These are phyloP conservation scores for Ambrosiella cleistominuta DNA, from an alignment of 2,329 filamentous ascomycete species.

Conservation along the genomic window DNA sequence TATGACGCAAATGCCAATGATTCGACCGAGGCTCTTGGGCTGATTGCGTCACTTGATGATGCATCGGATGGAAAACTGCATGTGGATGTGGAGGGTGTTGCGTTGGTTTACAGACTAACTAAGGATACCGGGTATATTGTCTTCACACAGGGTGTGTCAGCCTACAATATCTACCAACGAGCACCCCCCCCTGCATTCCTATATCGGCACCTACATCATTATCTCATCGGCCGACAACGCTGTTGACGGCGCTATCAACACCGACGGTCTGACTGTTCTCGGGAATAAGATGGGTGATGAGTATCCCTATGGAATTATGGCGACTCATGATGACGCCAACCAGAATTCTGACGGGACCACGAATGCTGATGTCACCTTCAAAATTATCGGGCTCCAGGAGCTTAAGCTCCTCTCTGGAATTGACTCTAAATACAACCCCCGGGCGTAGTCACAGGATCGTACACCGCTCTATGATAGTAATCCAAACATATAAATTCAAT, in stretches of 20 bases:
- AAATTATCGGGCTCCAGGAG: constrained; percentile 27
- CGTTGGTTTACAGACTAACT: not conserved
- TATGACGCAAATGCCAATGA: constrained; percentile 31
- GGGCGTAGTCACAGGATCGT: not conserved
- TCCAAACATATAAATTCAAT: not conserved
- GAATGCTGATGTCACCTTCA: constrained; percentile 31
- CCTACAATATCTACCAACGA: not conserved
- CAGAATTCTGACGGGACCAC: constrained; percentile 28
- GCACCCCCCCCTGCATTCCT: not conserved
- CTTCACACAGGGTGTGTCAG: not conserved
- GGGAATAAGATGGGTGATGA: constrained; percentile 24
- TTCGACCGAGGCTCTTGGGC: constrained; percentile 19
- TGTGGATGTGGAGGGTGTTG: constrained; percentile 37
- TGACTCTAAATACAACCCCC: not conserved
- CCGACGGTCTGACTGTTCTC: constrained; percentile 32
- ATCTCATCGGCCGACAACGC: not conserved
- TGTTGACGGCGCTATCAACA: constrained; percentile 30
- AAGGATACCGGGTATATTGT: not conserved
- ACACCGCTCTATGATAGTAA: not conserved
- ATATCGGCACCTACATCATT: not conserved
- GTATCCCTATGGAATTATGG: constrained; percentile 28
- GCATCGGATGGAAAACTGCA: constrained; percentile 22
- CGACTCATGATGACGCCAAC: constrained; percentile 37
- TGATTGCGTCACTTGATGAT: constrained; percentile 27
- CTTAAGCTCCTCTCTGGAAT: not conserved